Evolutionary conservation across 2,329 filamentous ascomycete genomes (phyloP).

Genomic region (Amesomyces nigricolor): DNA sequence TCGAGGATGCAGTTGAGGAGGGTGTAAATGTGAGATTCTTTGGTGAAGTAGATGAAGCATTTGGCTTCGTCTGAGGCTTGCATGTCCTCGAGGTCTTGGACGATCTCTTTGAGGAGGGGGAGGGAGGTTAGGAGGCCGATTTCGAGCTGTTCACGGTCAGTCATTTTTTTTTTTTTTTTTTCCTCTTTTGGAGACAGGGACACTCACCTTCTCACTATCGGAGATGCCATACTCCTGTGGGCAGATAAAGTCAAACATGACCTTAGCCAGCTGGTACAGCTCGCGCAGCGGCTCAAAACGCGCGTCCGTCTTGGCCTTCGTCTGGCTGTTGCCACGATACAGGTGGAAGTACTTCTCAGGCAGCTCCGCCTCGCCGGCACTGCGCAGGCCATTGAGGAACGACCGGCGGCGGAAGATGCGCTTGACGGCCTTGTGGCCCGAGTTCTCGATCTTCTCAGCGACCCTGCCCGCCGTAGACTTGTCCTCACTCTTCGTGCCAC

Average conservation of each 20-base stretch:
- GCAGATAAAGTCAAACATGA: conserved; percentile 96
- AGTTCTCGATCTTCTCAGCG: conserved; percentile 35
- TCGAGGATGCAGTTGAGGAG: conserved; percentile 96
- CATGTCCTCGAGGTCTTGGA: conserved; percentile 93
- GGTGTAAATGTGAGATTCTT: conserved; percentile 98
- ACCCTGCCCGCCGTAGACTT: conserved; percentile 30
- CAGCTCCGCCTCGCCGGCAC: conserved; percentile 48
- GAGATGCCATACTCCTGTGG: conserved; percentile 98
- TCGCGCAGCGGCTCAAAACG: conserved; percentile 85
- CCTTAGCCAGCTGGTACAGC: conserved; percentile 87
- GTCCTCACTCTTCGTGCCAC: conserved; percentile 4
- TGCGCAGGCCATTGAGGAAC: conserved; percentile 50
- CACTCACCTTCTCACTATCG: conserved; percentile 70
- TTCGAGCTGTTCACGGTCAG: conserved; percentile 54
- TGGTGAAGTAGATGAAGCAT: conserved; percentile 98
- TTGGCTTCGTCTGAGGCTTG: conserved; percentile 92
- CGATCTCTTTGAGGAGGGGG: conserved; percentile 91
- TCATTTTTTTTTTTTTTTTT: not conserved
- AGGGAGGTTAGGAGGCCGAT: conserved; percentile 92
- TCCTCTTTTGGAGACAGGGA: not conserved
- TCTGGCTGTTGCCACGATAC: conserved; percentile 68
- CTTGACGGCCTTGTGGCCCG: conserved; percentile 36
- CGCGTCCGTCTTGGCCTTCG: conserved; percentile 74
- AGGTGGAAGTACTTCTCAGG: conserved; percentile 82
- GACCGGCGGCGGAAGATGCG: conserved; percentile 57